Evolutionary conservation across 176 grass and related monocot genomes (phyloP), one percentile per base, ranked within the genome.

Genomic region (Pontederia paniculata): DNA sequence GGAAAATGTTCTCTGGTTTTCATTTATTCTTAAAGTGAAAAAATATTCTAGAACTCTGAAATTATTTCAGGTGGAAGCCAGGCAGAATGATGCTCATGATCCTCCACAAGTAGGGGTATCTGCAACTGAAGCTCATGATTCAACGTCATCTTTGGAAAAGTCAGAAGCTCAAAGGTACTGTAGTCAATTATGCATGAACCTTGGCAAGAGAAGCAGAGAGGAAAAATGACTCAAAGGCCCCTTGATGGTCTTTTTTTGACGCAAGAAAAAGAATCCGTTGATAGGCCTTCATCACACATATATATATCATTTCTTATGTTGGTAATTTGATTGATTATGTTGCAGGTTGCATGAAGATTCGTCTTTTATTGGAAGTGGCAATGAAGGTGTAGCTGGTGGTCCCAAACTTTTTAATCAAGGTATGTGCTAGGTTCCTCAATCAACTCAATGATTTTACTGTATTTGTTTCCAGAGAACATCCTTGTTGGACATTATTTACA

Each of bases 281-380:
- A 37, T 37, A 6, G 3, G 3, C 28, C 28, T 37, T 37, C 28
- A 5, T 2, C 28, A 37, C 28, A n/a, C n/a, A n/a, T n/a, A n/a
- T n/a, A n/a, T 65, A 23, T 9, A 66, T 9, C n/a, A 17, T 37
- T 8, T 42, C 9, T 4, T 52, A 10, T 14, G 4, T 43, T 10
- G 7, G 28, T 37, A 52, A 44, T 53, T n/a, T 52, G 17, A 21
- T 16, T 10, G 6, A 9, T 7, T 52, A n/a, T 17, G 18, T 44
- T 61, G 9, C 48, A 62, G 69, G 31, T 61, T 72, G 44, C 12
- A 23, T 23, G 48, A 22, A 52, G 48, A 72, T 51, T 72, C 69
- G 23, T 72, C 57, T 53, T 62, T 28, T 14, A 62, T 44, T 43
- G 12, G 43, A 53, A 46, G 17, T 52, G 57, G 25, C 14, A 17